These are phyloP conservation scores for Lepidium sativum DNA, from an alignment of 345 rosid genomes.

Conservation along the genomic window DNA sequence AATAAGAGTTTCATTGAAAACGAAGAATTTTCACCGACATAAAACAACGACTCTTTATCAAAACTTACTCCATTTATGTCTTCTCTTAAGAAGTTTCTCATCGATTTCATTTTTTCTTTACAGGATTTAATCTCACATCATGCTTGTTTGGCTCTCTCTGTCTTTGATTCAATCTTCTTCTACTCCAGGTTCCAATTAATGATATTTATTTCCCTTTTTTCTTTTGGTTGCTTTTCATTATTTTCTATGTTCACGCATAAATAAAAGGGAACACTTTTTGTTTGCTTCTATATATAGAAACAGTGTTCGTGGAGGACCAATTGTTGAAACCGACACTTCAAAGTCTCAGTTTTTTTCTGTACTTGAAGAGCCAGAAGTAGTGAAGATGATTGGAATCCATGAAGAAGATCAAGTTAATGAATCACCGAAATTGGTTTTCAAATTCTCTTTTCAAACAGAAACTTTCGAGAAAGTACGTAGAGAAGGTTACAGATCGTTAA, in stretches of 20 bases:
- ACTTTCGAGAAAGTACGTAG: conserved; percentile 35
- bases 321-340: conserved; percentile 19
- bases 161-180: conserved; percentile 29
- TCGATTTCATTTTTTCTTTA: conserved; percentile 15
- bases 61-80: conserved; percentile 30
- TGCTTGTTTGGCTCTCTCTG: conserved; percentile 46
- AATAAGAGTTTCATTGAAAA: conserved; percentile 25
- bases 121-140: conserved; percentile 33
- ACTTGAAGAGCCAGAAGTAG: neutral
- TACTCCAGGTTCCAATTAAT: conserved; percentile 4
- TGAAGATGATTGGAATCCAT: conserved; percentile 2
- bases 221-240: neutral
- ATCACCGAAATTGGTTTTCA: conserved; percentile 42
- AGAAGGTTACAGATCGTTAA: conserved; percentile 18
- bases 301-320: conserved; percentile 22
- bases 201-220: neutral
- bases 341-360: too few species aligned
- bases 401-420: conserved; percentile 25
- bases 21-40: conserved; percentile 3
- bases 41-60: conserved; percentile 18
- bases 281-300: neutral
- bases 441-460: conserved; percentile 65
- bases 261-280: neutral
- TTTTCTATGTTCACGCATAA: conserved; percentile 2
- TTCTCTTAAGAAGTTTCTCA: conserved; percentile 8